Evolutionary conservation across 23 red algal species (phyloP), one percentile per base, ranked within the genome.

Genomic region (Gracilaria caudata): DNA sequence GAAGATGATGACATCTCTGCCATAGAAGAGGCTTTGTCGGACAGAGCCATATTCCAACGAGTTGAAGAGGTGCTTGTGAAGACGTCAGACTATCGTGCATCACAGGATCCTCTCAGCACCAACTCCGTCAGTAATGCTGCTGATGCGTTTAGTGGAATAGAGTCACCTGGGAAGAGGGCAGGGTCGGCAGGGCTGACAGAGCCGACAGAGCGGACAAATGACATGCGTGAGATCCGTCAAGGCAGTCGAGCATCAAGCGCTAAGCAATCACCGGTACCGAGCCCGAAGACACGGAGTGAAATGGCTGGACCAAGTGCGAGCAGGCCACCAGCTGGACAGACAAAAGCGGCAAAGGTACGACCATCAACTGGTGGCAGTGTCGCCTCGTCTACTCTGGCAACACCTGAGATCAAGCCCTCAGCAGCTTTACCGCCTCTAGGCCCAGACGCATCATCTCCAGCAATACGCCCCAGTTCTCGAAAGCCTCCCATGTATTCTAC

Each of bases 401-500:
- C 70, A 46, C 70, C 70, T 0, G 70, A 75, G 13, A 49, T 75
- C 70, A 75, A 47, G 19, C 70, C 70, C 3, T 75, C 70, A 11
- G 37, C 38, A 0, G 70, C 70, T 26, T 16, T 75, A 40, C 70
- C 70, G 4, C 70, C 70, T 75, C 70, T 75, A 0, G 70, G 39
- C 35, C 70, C 70, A 11, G 70, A 75, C 1, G 40, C 33, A 21
- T 75, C 70, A 24, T 75, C 70, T 0, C 70, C 70, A 49, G 70
- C 70, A 30, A 26, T 75, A 49, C 70, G 70, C 16, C 70, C 70
- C 0, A 75, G 70, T 40, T 75, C 70, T 75, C 70, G 70, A 36
- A 75, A 75, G 33, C 70, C 70, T 46, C 70, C 70, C 9, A 75
- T 29, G 70, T 75, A 75, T 26, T 46, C 37, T 29, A 75, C 70